These are phyloP conservation scores for Ramichloridium luteum DNA, from an alignment of 2,329 filamentous ascomycete species.

Conservation along the genomic window DNA sequence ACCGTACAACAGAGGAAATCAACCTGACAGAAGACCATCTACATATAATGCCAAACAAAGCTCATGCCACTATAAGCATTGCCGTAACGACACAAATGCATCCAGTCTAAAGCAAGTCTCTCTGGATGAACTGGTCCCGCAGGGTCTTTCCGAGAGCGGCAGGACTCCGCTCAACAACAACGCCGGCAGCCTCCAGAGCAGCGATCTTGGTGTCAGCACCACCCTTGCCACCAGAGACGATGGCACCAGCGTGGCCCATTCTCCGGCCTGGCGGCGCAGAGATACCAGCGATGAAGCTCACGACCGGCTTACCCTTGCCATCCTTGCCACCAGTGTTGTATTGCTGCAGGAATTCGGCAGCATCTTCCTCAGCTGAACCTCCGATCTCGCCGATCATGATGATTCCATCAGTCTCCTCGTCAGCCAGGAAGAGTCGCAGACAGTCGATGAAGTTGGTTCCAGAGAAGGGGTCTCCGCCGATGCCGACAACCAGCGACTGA, in stretches of 20 bases:
- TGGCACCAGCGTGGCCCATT: slow-evolving; percentile 98
- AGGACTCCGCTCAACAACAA: slow-evolving; percentile 90
- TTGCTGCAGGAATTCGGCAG: slow-evolving; percentile 85
- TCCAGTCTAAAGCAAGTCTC: slow-evolving; percentile 86
- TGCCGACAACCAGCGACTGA: slow-evolving; percentile 95
- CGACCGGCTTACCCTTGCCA: slow-evolving; percentile 75
- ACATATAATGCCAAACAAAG: too few relatives aligned
- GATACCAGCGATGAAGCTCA: slow-evolving; percentile 97
- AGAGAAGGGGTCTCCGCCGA: slow-evolving; percentile 96
- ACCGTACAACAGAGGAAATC: too few relatives aligned
- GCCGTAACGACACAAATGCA: too few relatives aligned
- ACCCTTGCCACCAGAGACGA: slow-evolving; percentile 94
- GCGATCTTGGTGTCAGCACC: slow-evolving; percentile 97
- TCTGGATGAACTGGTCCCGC: slow-evolving; percentile 89
- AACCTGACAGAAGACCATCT: too few relatives aligned
- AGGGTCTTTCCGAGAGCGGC: slow-evolving; percentile 86
- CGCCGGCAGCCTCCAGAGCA: slow-evolving; percentile 83
- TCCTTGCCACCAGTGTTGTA: slow-evolving; percentile 55
- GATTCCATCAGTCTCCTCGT: slow-evolving; percentile 94
- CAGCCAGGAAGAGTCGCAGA: slow-evolving; percentile 89
- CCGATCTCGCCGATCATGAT: slow-evolving; percentile 99
- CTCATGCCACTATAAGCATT: too few relatives aligned
- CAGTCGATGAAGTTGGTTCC: slow-evolving; percentile 99
- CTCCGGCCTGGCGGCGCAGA: slow-evolving; percentile 88
- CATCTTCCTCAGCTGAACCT: slow-evolving; percentile 93